These are phyloP conservation scores for Nowakowskiella sp. DNA, from an alignment of 192 early-diverging fungal genomes.

Conservation along the genomic window DNA sequence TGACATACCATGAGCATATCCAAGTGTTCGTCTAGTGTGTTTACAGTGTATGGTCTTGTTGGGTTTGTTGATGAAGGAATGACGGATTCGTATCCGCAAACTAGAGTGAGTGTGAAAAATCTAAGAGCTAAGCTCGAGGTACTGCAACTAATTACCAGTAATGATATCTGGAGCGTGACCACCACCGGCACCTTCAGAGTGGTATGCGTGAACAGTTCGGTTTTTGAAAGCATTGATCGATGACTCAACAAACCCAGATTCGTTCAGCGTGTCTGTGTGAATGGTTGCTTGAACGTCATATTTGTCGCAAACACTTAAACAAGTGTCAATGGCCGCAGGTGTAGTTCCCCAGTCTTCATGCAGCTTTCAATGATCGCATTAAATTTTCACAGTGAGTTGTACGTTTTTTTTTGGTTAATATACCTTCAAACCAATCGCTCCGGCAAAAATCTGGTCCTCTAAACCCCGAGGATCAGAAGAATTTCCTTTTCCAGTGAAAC, in stretches of 20 bases:
- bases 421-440: constrained; percentile 71
- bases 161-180: constrained; percentile 78
- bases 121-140: too few species aligned
- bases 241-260: constrained; percentile 91
- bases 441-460: constrained; percentile 75
- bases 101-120: constrained; percentile 68
- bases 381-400: not conserved
- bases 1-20: constrained; percentile 99
- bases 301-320: constrained; percentile 75
- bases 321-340: constrained; percentile 86
- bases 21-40: constrained; percentile 96
- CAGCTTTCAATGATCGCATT: constrained; percentile 45
- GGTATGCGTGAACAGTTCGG: constrained; percentile 93
- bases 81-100: constrained; percentile 73
- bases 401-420: not conserved
- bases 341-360: constrained; percentile 98
- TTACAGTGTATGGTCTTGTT: constrained; percentile 86
- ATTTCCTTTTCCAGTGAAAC: constrained; percentile 95
- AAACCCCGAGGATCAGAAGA: constrained; percentile 55
- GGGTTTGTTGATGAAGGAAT: constrained; percentile 94
- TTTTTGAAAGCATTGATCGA: constrained; percentile 82
- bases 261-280: constrained; percentile 96
- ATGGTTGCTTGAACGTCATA: constrained; percentile 84
- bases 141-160: constrained; percentile 7
- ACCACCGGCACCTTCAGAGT: constrained; percentile 93